Evolutionary conservation across 1,284 basidiomycete species (phyloP), one percentile per base, ranked within the genome.

Genomic region (Trametes pubescens): DNA sequence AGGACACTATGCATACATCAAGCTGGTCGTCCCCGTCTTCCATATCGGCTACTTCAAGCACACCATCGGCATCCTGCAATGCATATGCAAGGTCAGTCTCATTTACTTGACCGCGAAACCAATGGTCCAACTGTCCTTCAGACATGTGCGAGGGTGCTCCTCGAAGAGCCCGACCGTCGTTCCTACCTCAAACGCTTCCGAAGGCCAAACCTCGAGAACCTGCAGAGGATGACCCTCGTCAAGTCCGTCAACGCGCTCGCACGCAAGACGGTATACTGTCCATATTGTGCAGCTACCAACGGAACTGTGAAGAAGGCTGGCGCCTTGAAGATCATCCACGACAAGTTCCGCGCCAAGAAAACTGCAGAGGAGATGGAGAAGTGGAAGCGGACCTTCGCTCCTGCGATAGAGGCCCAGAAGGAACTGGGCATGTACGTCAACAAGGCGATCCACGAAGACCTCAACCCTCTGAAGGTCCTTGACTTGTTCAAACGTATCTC

Each of bases 11-110:
- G 96, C 96, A 8, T 98, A 97, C 79, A 96, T 98, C 81, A 97
- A 97, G 78, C 87, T 99, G 40, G 90, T 93, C 35, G 89, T 99
- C 14, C 97, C 97, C 0, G 96, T 99, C 14, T 99, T 99, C 75
- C 96, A 99, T 76, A 95, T 99, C 67, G 98, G 98, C 16, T 99
- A 95, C 81, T 98, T 99, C 83, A 95, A 96, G 74, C 95, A 98
- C 67, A 94, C 92, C 14, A 95, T 99, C 64, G 87, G 88, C 51
- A 94, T 99, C 71, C 84, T 99, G 0, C 98, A 99, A 76, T 93
- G 93, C 73, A 95, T 98, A 71, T 99, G 96, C 86, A 99, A 98
- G 82, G 47, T 63, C 7, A 37, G 52, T 55, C 16, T 9, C 1
- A 13, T 35, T 24, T 34, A 24, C 4, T n/a, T 37, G 9, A 40